Conservation (phyloP, 352 stramenopile genomes). For the Phytophthora tubulina region DNA sequence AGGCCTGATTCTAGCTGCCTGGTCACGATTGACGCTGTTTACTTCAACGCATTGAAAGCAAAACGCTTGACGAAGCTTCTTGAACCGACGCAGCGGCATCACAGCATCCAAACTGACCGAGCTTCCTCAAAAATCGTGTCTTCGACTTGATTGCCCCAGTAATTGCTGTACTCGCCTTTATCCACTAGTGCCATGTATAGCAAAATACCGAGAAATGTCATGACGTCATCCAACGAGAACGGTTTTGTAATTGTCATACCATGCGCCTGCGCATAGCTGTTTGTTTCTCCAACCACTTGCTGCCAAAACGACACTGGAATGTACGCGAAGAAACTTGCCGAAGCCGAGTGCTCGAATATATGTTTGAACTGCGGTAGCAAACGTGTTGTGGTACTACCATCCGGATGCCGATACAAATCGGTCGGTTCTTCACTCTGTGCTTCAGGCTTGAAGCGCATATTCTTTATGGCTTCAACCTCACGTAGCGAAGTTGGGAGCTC, state of each 20-base stretch:
- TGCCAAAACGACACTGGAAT: slow-evolving; percentile 39
- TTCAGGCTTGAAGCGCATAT: background rate
- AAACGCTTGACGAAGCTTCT: slow-evolving; percentile 39
- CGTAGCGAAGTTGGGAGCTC: slow-evolving; percentile 13
- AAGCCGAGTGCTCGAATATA: slow-evolving; percentile 38
- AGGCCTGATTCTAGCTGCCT: slow-evolving; percentile 9
- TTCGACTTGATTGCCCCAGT: slow-evolving; percentile 6
- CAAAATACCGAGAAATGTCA: too few species aligned
- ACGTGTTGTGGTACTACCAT: slow-evolving; percentile 1
- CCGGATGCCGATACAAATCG: background rate
- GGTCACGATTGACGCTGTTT: slow-evolving; percentile 1
- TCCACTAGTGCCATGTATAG: too few species aligned
- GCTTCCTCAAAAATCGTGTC: slow-evolving; percentile 16
- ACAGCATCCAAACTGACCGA: slow-evolving; percentile 16
- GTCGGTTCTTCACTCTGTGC: background rate
- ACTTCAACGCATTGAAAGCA: slow-evolving; percentile 31
- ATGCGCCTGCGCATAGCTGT: slow-evolving; percentile 21
- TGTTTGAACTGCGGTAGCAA: slow-evolving; percentile 7
- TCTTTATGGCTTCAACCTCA: background rate
- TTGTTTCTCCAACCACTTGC: slow-evolving; percentile 37
- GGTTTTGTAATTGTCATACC: slow-evolving; percentile 1
- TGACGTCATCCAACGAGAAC: too few species aligned
- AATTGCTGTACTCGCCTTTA: too few species aligned
- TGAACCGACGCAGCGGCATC: slow-evolving; percentile 42
- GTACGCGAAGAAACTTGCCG: slow-evolving; percentile 40